Conservation (phyloP, 169 alveolate genomes). For the Plasmodium blacklocki region DNA sequence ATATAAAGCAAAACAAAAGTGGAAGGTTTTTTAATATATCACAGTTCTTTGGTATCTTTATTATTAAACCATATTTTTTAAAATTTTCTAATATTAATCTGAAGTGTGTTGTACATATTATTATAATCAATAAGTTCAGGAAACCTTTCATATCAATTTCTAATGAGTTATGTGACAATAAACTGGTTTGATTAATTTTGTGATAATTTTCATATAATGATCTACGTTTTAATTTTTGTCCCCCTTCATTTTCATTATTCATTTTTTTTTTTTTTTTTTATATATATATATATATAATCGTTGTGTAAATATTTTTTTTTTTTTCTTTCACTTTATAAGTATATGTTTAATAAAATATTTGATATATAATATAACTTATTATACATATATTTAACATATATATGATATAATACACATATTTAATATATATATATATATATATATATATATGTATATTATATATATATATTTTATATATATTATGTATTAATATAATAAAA, state of each 20-base stretch:
- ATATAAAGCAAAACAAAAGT: slow-evolving; percentile 22
- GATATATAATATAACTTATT: background rate
- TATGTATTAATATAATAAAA: too few relatives aligned
- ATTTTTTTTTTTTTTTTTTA: slow-evolving; percentile 9
- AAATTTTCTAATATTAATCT: slow-evolving; percentile 90
- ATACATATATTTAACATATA: too few relatives aligned
- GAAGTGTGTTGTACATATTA: slow-evolving; percentile 90
- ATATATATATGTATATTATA: too few relatives aligned
- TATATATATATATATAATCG: background rate
- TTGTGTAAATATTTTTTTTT: background rate
- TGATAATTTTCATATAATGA: slow-evolving; percentile 87
- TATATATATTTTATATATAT: too few relatives aligned
- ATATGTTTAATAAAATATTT: background rate
- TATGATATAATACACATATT: too few relatives aligned
- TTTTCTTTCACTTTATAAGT: background rate
- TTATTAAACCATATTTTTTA: slow-evolving; percentile 88
- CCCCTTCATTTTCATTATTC: slow-evolving; percentile 25
- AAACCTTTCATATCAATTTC: slow-evolving; percentile 90
- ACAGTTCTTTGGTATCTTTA: slow-evolving; percentile 82
- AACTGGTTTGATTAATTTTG: slow-evolving; percentile 81
- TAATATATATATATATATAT: too few relatives aligned
- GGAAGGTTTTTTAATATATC: slow-evolving; percentile 75
- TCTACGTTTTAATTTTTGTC: slow-evolving; percentile 75
- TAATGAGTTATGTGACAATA: slow-evolving; percentile 82
- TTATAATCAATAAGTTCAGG: slow-evolving; percentile 87